A percentile compares a stretch with the other conserved stretches of the same genome.
phyloP scores from a whole-genome alignment of 2,329 filamentous ascomycete species.

The Byssoonygena ceratinophila region DNA sequence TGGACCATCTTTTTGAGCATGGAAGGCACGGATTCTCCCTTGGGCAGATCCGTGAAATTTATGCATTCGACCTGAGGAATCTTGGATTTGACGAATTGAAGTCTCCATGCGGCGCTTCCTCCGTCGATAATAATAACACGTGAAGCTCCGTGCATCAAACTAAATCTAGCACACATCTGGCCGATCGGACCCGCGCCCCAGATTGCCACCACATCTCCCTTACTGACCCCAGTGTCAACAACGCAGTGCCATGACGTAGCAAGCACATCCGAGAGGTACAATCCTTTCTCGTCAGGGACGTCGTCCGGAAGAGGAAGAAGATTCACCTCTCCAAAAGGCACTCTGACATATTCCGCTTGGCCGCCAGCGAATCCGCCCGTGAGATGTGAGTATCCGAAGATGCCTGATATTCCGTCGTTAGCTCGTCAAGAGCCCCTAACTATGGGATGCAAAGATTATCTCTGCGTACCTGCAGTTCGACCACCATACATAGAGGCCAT shows the following conservation, averaged over 20 bases:
- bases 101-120: slow-evolving; percentile 50
- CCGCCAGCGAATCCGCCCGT: slow-evolving; percentile 80
- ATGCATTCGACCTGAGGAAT: slow-evolving; percentile 57
- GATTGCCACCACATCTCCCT: slow-evolving; percentile 66
- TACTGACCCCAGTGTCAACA: slow-evolving; percentile 70
- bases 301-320: slow-evolving; percentile 65
- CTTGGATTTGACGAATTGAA: slow-evolving; percentile 56
- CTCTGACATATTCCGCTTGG: slow-evolving; percentile 76
- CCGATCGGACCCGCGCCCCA: slow-evolving; percentile 85
- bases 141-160: slow-evolving; percentile 59
- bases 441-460: background rate
- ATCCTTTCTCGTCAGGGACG: slow-evolving; percentile 72
- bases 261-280: slow-evolving; percentile 73
- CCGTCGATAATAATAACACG: slow-evolving; percentile 72
- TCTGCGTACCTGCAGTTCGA: slow-evolving; percentile 52
- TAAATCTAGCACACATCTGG: slow-evolving; percentile 60
- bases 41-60: slow-evolving; percentile 56
- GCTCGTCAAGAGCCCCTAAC: background rate
- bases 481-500: slow-evolving; percentile 69
- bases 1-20: slow-evolving; percentile 63
- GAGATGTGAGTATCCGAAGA: slow-evolving; percentile 64
- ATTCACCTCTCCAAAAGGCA: slow-evolving; percentile 71
- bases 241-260: slow-evolving; percentile 71
- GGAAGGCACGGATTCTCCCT: slow-evolving; percentile 55
- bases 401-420: slow-evolving; percentile 30